Evolutionary conservation across 495 filamentous ascomycete genomes (phyloP), one percentile per base, ranked within the genome.

Genomic region (Thermochaetoides thermophila): DNA sequence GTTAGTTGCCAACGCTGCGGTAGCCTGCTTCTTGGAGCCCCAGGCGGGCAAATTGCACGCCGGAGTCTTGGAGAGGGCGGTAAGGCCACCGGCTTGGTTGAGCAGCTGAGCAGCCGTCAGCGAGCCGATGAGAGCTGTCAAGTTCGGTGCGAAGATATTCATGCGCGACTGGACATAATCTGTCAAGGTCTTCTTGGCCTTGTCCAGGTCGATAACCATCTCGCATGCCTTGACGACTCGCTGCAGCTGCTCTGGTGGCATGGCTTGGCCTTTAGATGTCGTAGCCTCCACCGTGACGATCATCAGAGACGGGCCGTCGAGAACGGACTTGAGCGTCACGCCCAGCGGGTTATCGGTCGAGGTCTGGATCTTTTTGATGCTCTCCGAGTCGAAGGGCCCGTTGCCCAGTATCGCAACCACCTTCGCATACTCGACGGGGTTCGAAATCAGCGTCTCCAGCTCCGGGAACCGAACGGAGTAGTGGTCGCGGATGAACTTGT

Each of bases 111-210:
- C 91, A 16, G 91, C 87, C 7, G 86, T 95, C n/a, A 93, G 68
- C 2, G 87, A 84, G 27, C 91, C 89, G 35, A 97, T 78, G 19
- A 97, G 69, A 12, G 74, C 75, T n/a, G 91, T 91, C 22, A 95
- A 62, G 44, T 97, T 97, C 7, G 89, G 89, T 8, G 91, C 89
- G 46, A 94, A 95, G 29, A 92, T 68, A 44, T 74, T 87, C 82
- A 97, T 95, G 39, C 89, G 84, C 21, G 86, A 94, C 59, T 93
- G 78, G n/a, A 95, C 87, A 47, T 87, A 96, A 44, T 89, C 78
- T 3, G 85, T 95, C 29, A 96, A 72, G 20, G 73, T 79, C 35
- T 71, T 78, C 52, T 93, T 92, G 29, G 87, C 87, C 29, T 70
- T 73, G 45, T 96, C 86, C 11, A 97, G 76, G 35, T 73, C 71